phyloP scores from a whole-genome alignment of 139 green algal genomes.

The Astrephomene gubernaculifera region DNA sequence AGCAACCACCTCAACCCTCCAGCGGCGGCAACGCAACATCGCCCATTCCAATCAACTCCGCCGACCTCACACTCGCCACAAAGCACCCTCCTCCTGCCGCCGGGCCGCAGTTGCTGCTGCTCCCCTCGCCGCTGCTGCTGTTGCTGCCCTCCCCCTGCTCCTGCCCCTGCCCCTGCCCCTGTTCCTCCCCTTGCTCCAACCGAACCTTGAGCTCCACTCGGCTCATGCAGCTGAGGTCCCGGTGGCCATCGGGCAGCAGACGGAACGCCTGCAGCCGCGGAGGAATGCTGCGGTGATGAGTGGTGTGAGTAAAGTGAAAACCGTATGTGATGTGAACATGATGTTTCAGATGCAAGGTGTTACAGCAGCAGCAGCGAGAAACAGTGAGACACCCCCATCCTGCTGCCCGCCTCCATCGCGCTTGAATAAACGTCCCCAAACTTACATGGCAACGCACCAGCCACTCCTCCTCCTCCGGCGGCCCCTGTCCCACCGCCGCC shows the following conservation, averaged over 20 bases:
- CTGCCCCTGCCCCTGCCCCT: not conserved
- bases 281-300: not conserved
- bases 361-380: not conserved
- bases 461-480: not conserved
- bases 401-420: not conserved
- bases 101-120: not conserved
- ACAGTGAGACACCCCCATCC: not conserved
- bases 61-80: not conserved
- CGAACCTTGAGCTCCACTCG: not conserved
- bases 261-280: not conserved
- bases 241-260: constrained; percentile 14
- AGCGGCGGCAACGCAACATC: constrained; percentile 3
- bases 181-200: not conserved
- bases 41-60: not conserved
- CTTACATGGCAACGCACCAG: not conserved
- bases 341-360: not conserved
- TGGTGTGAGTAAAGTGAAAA: not conserved
- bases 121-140: not conserved
- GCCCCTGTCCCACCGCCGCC: not conserved
- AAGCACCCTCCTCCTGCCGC: not conserved
- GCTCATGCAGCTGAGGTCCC: not conserved
- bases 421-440: not conserved
- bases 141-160: not conserved
- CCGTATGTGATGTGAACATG: not conserved
- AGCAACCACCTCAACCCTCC: not conserved